These are phyloP conservation scores for Coemansia biformis DNA, from an alignment of 192 early-diverging fungal species.

Conservation along the genomic window DNA sequence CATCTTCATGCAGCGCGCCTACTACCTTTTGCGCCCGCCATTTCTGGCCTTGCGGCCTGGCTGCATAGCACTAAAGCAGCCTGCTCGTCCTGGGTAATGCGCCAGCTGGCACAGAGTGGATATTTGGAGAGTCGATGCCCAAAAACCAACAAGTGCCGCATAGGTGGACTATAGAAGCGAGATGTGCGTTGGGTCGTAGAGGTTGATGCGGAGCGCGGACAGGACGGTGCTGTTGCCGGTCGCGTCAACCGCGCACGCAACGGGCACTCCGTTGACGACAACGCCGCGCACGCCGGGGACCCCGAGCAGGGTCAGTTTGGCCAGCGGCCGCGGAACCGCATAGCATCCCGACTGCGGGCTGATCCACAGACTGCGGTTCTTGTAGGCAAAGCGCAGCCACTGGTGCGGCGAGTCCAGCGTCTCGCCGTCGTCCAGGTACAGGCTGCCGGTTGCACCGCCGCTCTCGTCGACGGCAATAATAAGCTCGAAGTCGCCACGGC, in stretches of 20 bases:
- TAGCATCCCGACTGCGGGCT: slow-evolving; percentile 6
- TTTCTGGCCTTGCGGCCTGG: no score
- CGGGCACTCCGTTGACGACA: slow-evolving; percentile 7
- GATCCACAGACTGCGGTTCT: slow-evolving; percentile 4
- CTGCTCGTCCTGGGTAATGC: no score
- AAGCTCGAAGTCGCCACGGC: slow-evolving; percentile 43
- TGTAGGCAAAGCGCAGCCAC: slow-evolving; percentile 23
- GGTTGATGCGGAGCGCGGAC: slow-evolving; percentile 11
- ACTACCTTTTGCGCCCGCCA: no score
- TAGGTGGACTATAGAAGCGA: slow-evolving; percentile 2
- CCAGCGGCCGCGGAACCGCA: slow-evolving; percentile 3
- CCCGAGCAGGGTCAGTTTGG: slow-evolving; percentile 23
- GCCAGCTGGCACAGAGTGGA: no score
- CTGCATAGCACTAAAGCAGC: no score
- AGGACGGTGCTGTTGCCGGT: slow-evolving; percentile 11
- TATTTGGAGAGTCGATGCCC: no score
- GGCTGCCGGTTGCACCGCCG: slow-evolving; percentile 48
- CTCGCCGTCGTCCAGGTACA: slow-evolving; percentile 63
- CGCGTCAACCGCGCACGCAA: not conserved
- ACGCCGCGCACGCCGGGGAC: slow-evolving; percentile 6
- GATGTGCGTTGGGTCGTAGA: slow-evolving; percentile 5
- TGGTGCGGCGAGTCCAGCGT: slow-evolving; percentile 25
- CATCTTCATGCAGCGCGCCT: no score
- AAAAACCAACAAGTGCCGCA: no score
- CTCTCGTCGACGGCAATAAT: slow-evolving; percentile 53